Evolutionary conservation across 768 basidiomycete genomes (phyloP), one percentile per base, ranked within the genome.

Genomic region (Boletus sensibilis): DNA sequence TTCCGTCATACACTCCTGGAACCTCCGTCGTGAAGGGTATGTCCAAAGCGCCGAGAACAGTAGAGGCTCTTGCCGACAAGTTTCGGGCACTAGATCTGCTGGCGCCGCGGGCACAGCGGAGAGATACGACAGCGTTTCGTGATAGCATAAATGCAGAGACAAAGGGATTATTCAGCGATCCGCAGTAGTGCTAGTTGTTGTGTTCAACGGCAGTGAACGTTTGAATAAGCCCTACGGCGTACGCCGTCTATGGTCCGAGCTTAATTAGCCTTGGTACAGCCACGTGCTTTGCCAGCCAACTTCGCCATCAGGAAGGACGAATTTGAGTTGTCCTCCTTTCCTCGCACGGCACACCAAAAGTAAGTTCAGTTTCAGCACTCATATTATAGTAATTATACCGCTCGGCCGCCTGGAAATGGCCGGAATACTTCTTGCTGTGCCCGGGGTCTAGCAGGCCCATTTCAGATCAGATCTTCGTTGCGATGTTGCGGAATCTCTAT

Each of bases 1-100:
- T 73, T 35, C 92, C 92, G 65, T 94, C 87, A 65, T 90, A 94
- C 18, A 94, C 88, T 2, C 92, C 92, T 12, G 78, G 72, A 16
- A 90, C 64, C 49, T 87, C 86, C 13, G 75, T 74, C n/a, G 75
- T 68, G 8, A 78, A 62, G 10, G 76, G 76, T 53, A 93, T 82
- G 61, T 83, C 85, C 49, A 92, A 69, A 1, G 85, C 77, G 37
- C 80, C 76, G 60, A 94, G 79, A 52, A 94, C 75, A 43, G 73
- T 72, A 8, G 91, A 83, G 3, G 90, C 92, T 60, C 92, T 79
- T 53, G 77, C 80, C 8, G 91, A 94, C 68, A 91, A 69, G 38
- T 71, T 64, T 59, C 86, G 83, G 56, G 43, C 49, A 27, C 13
- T 33, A 1, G 31, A 39, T 35, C 27, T 44, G 35, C 45, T 49